Conservation (phyloP, 2,329 filamentous ascomycete species). For the Colletotrichum simmondsii region DNA sequence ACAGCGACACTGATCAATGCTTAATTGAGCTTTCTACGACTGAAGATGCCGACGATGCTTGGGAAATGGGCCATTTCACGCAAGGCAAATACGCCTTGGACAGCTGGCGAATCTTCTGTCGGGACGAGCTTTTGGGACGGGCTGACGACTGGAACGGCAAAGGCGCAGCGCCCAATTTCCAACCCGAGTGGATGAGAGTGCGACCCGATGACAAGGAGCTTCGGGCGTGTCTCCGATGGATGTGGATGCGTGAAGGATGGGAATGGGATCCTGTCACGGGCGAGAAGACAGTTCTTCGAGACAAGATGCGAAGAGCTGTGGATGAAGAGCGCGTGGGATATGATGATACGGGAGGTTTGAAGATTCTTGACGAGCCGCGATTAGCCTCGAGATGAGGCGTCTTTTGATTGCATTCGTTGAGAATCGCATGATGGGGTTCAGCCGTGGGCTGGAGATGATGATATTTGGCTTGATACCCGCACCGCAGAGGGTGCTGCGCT, state of each 20-base stretch:
- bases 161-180: conserved; percentile 64
- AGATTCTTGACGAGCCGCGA: conserved; percentile 44
- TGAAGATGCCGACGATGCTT: conserved; percentile 57
- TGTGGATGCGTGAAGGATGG: conserved; percentile 90
- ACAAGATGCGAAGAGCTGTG: conserved; percentile 66
- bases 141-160: conserved; percentile 74
- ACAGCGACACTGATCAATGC: background rate
- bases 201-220: conserved; percentile 87
- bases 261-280: conserved; percentile 82
- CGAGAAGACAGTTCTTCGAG: conserved; percentile 62
- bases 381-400: background rate
- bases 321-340: conserved; percentile 67
- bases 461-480: conserved; percentile 26
- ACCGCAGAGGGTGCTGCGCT: conserved; percentile 6
- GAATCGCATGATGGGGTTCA: background rate
- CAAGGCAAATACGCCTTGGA: conserved; percentile 87
- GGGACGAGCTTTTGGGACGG: conserved; percentile 77
- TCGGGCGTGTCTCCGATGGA: conserved; percentile 87
- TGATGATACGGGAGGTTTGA: conserved; percentile 60
- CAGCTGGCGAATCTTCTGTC: conserved; percentile 93
- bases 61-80: conserved; percentile 89
- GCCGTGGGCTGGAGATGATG: conserved; percentile 4
- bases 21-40: conserved; percentile 18
- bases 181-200: conserved; percentile 93
- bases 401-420: background rate